Evolutionary conservation across 768 basidiomycete species (phyloP), one percentile per base, ranked within the genome.

Genomic region (Collybiopsis luxurians): DNA sequence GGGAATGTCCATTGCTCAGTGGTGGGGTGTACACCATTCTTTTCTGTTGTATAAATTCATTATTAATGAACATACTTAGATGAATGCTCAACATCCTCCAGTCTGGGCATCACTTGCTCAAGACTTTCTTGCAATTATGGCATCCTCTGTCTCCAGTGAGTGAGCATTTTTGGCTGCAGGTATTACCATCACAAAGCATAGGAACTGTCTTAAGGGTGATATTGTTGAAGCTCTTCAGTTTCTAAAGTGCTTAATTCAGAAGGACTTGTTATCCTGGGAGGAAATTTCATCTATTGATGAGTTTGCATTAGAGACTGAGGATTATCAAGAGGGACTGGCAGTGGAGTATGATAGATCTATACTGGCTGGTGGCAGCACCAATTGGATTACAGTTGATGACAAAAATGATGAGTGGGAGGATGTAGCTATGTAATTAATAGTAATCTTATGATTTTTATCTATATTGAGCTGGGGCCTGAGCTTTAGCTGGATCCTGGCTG

Each of bases 81-180:
- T 59, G 11, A 65, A 65, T 49, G 45, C 54, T 0, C 19, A 30
- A n/a, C 59, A 53, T 11, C 66, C 63, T 53, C 65, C 67, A 4
- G 61, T 64, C 12, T 70, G 70, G 70, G 62, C 56, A 11, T 61
- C 64, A 23, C 61, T 71, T 26, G 68, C 66, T 1, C 36, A 60
- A 3, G 69, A 69, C 46, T 68, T 66, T 42, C 61, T 67, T 3
- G 57, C 70, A 10, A 64, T 70, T 42, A 67, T 68, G 67, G 63
- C 61, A n/a, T 61, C 53, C 12, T 72, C 66, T 1, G 72, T 72
- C 4, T 70, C 69, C 1, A 65, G 64, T 56, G 68, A 72, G 50
- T 57, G 62, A 2, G 67, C 67, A 15, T 72, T 72, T 57, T 71
- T 67, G 1, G 53, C 48, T 56, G 61, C 30, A 59, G 67, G 59